Conservation (phyloP, 2,329 filamentous ascomycete genomes). For the Apiospora koreana region DNA sequence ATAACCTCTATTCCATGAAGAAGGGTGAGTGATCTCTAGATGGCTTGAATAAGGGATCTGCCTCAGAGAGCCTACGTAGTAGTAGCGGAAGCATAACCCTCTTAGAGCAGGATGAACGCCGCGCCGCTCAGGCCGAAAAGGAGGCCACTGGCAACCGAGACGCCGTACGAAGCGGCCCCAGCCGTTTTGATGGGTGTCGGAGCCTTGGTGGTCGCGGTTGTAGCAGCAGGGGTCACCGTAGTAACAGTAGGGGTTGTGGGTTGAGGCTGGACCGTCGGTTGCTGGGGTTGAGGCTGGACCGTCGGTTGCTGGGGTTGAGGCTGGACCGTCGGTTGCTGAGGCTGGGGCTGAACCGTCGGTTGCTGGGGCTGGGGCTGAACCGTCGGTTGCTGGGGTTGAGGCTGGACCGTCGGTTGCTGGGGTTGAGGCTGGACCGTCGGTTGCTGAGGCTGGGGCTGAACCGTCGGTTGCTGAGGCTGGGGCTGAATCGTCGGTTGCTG, state of each 20-base stretch:
- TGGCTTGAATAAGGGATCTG: neutral
- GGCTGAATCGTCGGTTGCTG: neutral
- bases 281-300: neutral
- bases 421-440: neutral
- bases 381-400: neutral
- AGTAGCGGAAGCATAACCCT: too few species aligned
- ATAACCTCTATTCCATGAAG: too few species aligned
- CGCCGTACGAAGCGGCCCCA: neutral
- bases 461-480: neutral
- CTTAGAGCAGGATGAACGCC: neutral
- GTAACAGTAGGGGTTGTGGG: neutral
- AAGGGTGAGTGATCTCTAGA: too few species aligned
- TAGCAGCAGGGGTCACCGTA: neutral
- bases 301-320: neutral
- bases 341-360: neutral
- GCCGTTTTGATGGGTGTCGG: neutral
- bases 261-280: neutral
- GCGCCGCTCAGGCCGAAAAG: neutral
- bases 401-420: too few species aligned
- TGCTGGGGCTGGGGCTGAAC: neutral
- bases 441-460: neutral
- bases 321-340: neutral
- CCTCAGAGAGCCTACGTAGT: neutral
- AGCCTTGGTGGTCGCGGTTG: neutral
- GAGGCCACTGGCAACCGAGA: neutral